phyloP scores from a whole-genome alignment of 805 yeast species.

The Helenozyma baotianmanensis region DNA sequence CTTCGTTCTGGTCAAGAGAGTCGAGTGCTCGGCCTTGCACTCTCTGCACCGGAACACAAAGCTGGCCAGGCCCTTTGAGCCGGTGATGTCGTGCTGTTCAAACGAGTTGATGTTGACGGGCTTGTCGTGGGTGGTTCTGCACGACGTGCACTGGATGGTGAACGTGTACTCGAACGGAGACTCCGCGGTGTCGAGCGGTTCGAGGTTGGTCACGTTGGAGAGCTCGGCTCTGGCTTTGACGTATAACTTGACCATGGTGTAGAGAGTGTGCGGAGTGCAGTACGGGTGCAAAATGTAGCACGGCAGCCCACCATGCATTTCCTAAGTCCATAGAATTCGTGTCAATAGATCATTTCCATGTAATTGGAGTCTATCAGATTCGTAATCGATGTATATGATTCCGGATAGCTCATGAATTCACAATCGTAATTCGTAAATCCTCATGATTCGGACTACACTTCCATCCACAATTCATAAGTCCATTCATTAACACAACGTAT shows the following conservation, averaged over 20 bases:
- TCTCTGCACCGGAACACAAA: conserved; percentile 72
- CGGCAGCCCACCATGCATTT: no score
- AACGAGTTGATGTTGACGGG: conserved; percentile 62
- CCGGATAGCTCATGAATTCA: no score
- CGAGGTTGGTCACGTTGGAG: conserved; percentile 50
- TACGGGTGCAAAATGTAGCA: no score
- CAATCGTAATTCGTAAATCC: no score
- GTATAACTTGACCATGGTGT: conserved; percentile 34
- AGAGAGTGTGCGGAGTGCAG: not conserved
- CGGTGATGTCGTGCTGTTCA: conserved; percentile 61
- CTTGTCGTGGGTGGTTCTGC: conserved; percentile 75
- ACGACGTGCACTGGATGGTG: conserved; percentile 66
- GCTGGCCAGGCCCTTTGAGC: conserved; percentile 78
- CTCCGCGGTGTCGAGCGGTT: conserved; percentile 55
- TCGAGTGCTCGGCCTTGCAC: conserved; percentile 47
- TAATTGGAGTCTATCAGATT: no score
- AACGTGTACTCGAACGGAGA: conserved; percentile 74
- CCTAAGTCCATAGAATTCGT: no score
- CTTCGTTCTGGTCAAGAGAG: conserved; percentile 27
- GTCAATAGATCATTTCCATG: no score
- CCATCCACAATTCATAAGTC: no score
- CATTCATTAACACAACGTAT: no score
- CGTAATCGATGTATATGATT: no score
- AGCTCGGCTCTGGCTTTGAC: conserved; percentile 43
- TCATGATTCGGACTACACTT: no score